Conservation (phyloP, 176 grass and related monocot genomes). For the Areca catechu region DNA sequence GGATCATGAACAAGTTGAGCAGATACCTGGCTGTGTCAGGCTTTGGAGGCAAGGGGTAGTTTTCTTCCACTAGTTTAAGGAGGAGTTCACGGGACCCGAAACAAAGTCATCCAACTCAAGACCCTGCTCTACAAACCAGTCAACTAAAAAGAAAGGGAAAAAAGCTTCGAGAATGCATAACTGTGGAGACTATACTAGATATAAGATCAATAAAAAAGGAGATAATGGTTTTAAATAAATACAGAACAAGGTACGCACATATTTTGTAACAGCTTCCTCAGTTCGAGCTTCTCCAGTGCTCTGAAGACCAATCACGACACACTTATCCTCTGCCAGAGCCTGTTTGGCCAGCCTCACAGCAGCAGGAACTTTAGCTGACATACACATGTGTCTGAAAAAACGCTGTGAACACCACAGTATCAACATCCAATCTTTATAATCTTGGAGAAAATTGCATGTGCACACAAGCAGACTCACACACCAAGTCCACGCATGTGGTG, state of each 20-base stretch:
- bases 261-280: slow-evolving; percentile 95
- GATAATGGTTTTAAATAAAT: neutral
- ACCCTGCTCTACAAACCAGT: slow-evolving; percentile 42
- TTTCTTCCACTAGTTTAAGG: slow-evolving; percentile 90
- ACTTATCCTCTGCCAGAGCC: slow-evolving; percentile 70
- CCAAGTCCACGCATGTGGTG: no score
- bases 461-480: neutral
- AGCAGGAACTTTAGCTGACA: slow-evolving; percentile 94
- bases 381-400: slow-evolving; percentile 98
- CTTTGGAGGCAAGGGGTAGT: slow-evolving; percentile 80
- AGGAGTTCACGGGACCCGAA: slow-evolving; percentile 97
- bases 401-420: slow-evolving; percentile 47
- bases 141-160: slow-evolving; percentile 8
- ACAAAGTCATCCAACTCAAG: slow-evolving; percentile 98
- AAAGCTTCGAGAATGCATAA: slow-evolving; percentile 3
- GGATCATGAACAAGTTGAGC: neutral
- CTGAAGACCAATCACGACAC: slow-evolving; percentile 96
- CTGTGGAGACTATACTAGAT: neutral
- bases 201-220: neutral
- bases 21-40: slow-evolving; percentile 37
- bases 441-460: slow-evolving; percentile 1
- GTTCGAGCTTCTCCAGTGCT: slow-evolving; percentile 98
- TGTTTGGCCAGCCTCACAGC: slow-evolving; percentile 72
- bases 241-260: slow-evolving; percentile 39
- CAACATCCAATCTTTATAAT: neutral